Evolutionary conservation across 495 filamentous ascomycete genomes (phyloP), one percentile per base, ranked within the genome.

Genomic region (Cenococcum geophilum): DNA sequence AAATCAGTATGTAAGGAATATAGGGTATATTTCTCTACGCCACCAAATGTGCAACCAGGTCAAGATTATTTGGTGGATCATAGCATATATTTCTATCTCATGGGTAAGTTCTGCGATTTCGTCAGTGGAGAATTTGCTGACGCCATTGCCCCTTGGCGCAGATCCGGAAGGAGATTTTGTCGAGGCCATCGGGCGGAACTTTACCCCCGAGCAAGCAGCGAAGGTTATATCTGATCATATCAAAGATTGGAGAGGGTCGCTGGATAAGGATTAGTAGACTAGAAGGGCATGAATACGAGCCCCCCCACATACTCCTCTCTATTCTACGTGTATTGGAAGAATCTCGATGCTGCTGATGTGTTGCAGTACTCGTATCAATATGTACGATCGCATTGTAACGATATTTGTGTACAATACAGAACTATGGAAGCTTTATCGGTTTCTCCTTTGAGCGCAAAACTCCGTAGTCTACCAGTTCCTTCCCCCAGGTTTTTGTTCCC

Each of bases 61-160:
- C 89, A 96, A 78, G 93, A 98, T 73, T 98, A 98, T 75, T 74
- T 98, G 63, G 93, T 98, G 42, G 93, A 97, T 76, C 93, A 98
- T 76, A 96, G 90, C 70, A 97, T 98, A 64, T 98, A 98, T 79
- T 98, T 98, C 71, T 98, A 98, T 73, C 75, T 98, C 62, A 98
- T 98, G 93, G 86, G 84, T 87, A 75, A 73, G 82, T 76, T 21
- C 4, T 14, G 23, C 11, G 37, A 47, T 48, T 14, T 23, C 16
- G 21, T 14, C 18, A 20, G 23, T 35, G 16, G 42, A 1, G 35
- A 63, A 48, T 35, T 22, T 27, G 23, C 60, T 69, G 59, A 69
- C 63, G 52, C 58, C 52, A 63, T 21, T 43, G 32, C 21, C 23
- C 21, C 48, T 37, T 25, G 5, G 55, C 57, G 40, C 34, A 87